phyloP scores from a whole-genome alignment of 306 rosid genomes.

The Glycine tomentella region DNA sequence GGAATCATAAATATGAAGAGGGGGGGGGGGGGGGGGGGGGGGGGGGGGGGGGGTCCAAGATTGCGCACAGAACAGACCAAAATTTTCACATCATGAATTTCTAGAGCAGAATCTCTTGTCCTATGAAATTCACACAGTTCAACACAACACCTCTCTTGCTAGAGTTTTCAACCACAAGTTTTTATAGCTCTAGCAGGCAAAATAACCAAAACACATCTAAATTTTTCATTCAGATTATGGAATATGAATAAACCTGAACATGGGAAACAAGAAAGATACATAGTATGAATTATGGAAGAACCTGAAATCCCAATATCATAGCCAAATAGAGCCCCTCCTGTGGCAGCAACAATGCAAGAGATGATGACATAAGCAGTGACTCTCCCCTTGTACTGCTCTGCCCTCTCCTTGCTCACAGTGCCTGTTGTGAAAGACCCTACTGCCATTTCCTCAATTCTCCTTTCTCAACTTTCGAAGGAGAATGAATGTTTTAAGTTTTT shows the following conservation, averaged over 20 bases:
- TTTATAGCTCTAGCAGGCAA: not conserved
- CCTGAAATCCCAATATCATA: constrained; percentile 98
- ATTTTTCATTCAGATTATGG: not conserved
- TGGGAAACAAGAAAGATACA: not conserved
- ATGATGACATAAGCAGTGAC: constrained; percentile 74
- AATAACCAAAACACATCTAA: constrained; percentile 7
- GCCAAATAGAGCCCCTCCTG: constrained; percentile 90
- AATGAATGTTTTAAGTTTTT: not conserved
- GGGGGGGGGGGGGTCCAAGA: not conserved
- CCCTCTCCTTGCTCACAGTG: constrained; percentile 71
- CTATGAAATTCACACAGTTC: not conserved
- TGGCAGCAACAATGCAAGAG: constrained; percentile 83
- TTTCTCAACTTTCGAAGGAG: constrained; percentile 14
- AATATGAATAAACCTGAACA: constrained; percentile 11
- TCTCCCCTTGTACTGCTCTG: constrained; percentile 71
- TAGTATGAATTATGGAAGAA: constrained; percentile 35
- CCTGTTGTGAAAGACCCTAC: constrained; percentile 70
- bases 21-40: not conserved
- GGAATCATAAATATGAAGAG: not conserved
- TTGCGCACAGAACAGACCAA: not conserved
- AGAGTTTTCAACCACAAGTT: not conserved
- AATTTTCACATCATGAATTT: constrained; percentile 8
- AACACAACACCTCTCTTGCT: not conserved
- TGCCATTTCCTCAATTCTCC: constrained; percentile 60
- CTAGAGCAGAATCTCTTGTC: constrained; percentile 21